Percentiles rank a stretch among this genome's conserved stretches.
phyloP scores from a whole-genome alignment of 2,329 filamentous ascomycete species.

The Calonectria multiphialidica region DNA sequence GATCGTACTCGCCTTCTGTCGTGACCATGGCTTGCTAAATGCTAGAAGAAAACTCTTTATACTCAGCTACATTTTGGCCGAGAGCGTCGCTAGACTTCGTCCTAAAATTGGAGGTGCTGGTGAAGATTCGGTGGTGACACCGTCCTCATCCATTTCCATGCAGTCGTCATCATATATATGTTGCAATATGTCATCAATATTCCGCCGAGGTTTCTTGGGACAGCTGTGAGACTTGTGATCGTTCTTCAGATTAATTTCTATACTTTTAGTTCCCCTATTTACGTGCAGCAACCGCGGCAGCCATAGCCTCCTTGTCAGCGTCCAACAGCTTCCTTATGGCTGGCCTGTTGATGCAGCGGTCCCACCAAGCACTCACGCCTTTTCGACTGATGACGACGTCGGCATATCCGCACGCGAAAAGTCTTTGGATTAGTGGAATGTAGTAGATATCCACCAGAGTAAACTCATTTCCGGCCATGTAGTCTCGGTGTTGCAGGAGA shows the following conservation, averaged over 20 bases:
- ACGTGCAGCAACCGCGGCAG: constrained; percentile 29
- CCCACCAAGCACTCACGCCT: constrained; percentile 56
- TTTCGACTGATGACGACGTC: constrained; percentile 50
- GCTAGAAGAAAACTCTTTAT: too few species aligned
- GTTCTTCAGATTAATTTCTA: neutral
- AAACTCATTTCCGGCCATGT: constrained; percentile 59
- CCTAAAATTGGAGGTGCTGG: too few species aligned
- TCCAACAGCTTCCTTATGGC: constrained; percentile 52
- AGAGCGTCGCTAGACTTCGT: too few species aligned
- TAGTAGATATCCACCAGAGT: constrained; percentile 61
- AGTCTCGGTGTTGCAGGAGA: constrained; percentile 52
- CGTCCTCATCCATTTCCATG: too few species aligned
- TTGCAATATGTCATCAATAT: too few species aligned
- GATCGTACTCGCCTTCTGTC: too few species aligned
- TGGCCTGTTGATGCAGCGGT: constrained; percentile 51
- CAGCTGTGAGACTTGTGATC: neutral
- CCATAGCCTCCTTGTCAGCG: constrained; percentile 19
- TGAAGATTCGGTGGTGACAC: too few species aligned
- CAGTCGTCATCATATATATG: too few species aligned
- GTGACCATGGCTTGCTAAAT: too few species aligned
- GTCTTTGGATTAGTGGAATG: constrained; percentile 56
- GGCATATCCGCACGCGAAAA: constrained; percentile 55
- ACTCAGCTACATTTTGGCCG: too few species aligned
- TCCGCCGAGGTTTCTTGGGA: neutral
- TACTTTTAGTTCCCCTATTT: neutral